Evolutionary conservation across 331 rosid species (phyloP).

Genomic region (Ulmus americana): DNA sequence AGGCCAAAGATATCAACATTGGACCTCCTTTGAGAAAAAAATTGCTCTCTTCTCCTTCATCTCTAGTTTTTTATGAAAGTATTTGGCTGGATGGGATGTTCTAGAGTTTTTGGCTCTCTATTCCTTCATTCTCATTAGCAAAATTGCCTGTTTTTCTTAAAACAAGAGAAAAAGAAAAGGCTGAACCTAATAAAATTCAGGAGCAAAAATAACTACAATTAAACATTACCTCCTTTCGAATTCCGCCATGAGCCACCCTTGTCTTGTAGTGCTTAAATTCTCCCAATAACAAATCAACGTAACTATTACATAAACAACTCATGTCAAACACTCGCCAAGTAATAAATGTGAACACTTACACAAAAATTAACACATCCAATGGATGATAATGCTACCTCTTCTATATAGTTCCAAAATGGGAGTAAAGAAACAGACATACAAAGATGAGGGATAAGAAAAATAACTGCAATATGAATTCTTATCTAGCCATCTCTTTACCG

Average conservation of each 20-base stretch:
- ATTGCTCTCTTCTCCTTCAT: no score
- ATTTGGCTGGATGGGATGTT: no score
- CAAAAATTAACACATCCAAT: neutral
- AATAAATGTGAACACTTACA: neutral
- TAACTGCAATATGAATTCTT: neutral
- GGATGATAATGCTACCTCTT: neutral
- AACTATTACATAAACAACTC: conserved; percentile 47
- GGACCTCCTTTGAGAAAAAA: no score
- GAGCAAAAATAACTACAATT: neutral
- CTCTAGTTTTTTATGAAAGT: no score
- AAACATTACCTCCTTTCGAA: conserved; percentile 78
- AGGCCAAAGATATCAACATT: no score
- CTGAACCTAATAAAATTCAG: neutral
- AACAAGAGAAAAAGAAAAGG: neutral
- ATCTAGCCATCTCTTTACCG: neutral
- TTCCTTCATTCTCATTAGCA: no score
- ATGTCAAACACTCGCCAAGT: conserved; percentile 29
- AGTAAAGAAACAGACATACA: neutral
- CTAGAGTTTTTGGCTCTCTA: no score
- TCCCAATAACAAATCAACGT: conserved; percentile 90
- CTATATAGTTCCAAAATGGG: neutral
- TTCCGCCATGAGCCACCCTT: conserved; percentile 80
- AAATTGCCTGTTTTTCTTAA: no score
- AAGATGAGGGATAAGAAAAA: neutral
- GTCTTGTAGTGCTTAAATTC: conserved; percentile 98